Base-by-base conservation (phyloP, 1,284 basidiomycete genomes). In the Ceratobasidium sp. region DNA sequence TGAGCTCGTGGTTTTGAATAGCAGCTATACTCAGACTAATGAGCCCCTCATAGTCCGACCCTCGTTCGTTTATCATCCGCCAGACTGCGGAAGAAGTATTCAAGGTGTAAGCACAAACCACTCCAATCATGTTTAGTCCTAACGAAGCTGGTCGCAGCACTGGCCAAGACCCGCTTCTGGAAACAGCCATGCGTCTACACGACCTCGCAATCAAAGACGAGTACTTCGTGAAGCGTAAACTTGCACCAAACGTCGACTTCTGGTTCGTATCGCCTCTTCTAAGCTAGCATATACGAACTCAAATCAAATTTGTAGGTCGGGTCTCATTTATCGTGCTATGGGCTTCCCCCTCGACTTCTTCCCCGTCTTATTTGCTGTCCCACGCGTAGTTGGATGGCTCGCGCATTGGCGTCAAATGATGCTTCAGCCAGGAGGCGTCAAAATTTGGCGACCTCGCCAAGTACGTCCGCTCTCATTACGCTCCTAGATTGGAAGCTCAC, bases 371-470 rank as follows among this genome's bases (percentile, higher is more conserved):
- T 97, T 97, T 83, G 95, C 93, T 23, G 94, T 97, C 2, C 95
- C 95, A 2, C 91, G 95, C 23, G 94, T 96, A 3, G 95, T 95
- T 28, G 95, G 95, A 12, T 96, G 95, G 95, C 87, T 96, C 12
- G 95, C 95, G 0, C 94, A 95, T 84, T 95, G 94, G 94, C 88
- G 94, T 79, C 93, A 94, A 90, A 94, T 96, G 93, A 95, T 96
- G 94, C 86, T 96, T 75, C 92, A 94, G 82, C 89, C 92, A 49
- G 94, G 92, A 23, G 94, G 94, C 69, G 94, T 96, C 79, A 96
- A 96, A 86, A 97, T 97, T 81, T 97, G 95, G 95, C 88, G 95
- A 58, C 95, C 95, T 56, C 88, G 93, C 82, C 94, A 96, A 88
- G 90, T 94, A 84, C 80, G 86, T 80, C 64, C 64, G 15, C 23